Percentiles rank a stretch among this genome's conserved stretches.
Conservation (phyloP, 345 rosid genomes). For the Aegle marmelos region DNA sequence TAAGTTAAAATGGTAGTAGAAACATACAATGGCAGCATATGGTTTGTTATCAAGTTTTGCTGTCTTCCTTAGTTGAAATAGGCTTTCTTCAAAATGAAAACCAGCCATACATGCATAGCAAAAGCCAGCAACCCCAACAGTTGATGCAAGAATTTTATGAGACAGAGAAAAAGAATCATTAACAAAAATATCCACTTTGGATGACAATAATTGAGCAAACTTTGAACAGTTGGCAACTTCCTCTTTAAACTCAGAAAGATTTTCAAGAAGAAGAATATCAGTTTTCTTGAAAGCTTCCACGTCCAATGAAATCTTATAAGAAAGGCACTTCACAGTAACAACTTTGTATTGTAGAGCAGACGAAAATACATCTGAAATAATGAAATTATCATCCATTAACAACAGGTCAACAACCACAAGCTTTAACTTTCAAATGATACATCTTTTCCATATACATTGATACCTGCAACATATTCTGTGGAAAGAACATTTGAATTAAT, state of each 20-base stretch:
- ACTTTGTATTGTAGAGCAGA: slow-evolving; percentile 41
- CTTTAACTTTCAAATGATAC: not conserved
- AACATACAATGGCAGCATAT: slow-evolving; percentile 59
- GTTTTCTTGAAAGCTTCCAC: slow-evolving; percentile 29
- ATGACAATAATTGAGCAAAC: slow-evolving; percentile 48
- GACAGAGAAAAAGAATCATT: slow-evolving; percentile 57
- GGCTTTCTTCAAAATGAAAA: slow-evolving; percentile 53
- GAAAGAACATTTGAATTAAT: slow-evolving; percentile 27
- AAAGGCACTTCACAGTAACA: slow-evolving; percentile 25
- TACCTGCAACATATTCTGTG: slow-evolving; percentile 49
- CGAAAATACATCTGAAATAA: slow-evolving; percentile 46
- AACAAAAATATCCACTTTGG: slow-evolving; percentile 64
- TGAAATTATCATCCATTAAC: slow-evolving; percentile 8
- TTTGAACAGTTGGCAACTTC: slow-evolving; percentile 54
- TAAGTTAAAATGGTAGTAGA: not conserved
- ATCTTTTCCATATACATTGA: not conserved
- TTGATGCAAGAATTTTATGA: slow-evolving; percentile 66
- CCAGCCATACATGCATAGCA: slow-evolving; percentile 57
- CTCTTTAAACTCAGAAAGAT: slow-evolving; percentile 51
- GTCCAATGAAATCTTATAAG: slow-evolving; percentile 23
- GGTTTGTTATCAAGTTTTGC: slow-evolving; percentile 40
- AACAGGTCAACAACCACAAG: not conserved
- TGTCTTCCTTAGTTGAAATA: slow-evolving; percentile 38
- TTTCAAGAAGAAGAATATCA: slow-evolving; percentile 46
- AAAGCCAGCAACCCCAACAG: slow-evolving; percentile 53